phyloP scores from a whole-genome alignment of 768 basidiomycete genomes.

The Mycena galericulata region DNA sequence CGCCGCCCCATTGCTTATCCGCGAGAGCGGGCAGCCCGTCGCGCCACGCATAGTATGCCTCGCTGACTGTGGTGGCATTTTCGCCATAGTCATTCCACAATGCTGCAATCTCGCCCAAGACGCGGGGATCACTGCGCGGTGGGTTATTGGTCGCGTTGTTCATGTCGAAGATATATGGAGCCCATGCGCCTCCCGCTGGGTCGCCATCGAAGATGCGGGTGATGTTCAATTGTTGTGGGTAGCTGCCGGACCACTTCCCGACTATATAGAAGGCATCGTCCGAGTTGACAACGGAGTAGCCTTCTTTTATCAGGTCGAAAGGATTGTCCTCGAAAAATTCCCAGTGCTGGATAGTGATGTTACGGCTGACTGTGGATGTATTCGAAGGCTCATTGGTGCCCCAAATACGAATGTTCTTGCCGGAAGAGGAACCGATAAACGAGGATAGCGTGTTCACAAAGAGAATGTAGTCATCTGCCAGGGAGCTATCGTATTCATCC shows the following conservation, averaged over 20 bases:
- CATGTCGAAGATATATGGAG: conserved; percentile 32
- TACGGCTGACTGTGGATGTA: conserved; percentile 28
- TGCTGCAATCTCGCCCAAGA: conserved; percentile 31
- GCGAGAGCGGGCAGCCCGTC: conserved; percentile 33
- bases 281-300: conserved; percentile 29
- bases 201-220: conserved; percentile 33
- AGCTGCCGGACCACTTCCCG: conserved; percentile 32
- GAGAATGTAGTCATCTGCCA: conserved; percentile 30
- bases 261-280: conserved; percentile 36
- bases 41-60: conserved; percentile 36
- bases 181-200: conserved; percentile 33
- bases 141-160: conserved; percentile 35
- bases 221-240: conserved; percentile 32
- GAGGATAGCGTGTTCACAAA: conserved; percentile 33
- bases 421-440: conserved; percentile 23
- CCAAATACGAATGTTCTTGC: conserved; percentile 34
- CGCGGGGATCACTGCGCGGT: conserved; percentile 21
- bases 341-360: conserved; percentile 37
- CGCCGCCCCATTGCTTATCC: conserved; percentile 36
- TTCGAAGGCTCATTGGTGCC: conserved; percentile 34
- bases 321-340: conserved; percentile 37
- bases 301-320: conserved; percentile 13
- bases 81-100: conserved; percentile 35
- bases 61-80: conserved; percentile 30
- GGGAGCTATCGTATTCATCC: conserved; percentile 31